phyloP scores from a whole-genome alignment of 805 yeast genomes.

The Kluyveromyces lactis region DNA sequence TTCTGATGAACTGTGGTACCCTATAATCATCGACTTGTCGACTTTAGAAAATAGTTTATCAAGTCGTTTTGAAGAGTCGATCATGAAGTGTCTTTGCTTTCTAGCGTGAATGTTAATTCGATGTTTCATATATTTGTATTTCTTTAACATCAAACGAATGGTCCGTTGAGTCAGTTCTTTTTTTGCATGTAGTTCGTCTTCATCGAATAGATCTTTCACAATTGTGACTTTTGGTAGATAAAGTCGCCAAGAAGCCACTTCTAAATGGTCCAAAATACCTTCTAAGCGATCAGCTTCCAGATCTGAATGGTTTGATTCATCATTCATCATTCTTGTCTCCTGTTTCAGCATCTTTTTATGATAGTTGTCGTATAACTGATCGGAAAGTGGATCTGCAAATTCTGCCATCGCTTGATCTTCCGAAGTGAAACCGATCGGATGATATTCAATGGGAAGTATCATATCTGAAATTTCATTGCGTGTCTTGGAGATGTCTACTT shows the following conservation, averaged over 20 bases:
- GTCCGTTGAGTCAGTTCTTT: slow-evolving; percentile 44
- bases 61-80: slow-evolving; percentile 14
- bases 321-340: slow-evolving; percentile 57
- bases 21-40: slow-evolving; percentile 15
- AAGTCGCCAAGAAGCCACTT: slow-evolving; percentile 40
- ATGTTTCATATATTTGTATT: slow-evolving; percentile 20
- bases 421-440: background rate
- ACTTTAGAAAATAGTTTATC: slow-evolving; percentile 15
- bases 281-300: slow-evolving; percentile 46
- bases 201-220: slow-evolving; percentile 40
- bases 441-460: background rate
- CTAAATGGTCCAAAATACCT: slow-evolving; percentile 36
- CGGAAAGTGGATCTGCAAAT: slow-evolving; percentile 39
- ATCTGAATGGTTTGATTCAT: slow-evolving; percentile 35
- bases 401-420: background rate
- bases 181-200: slow-evolving; percentile 44
- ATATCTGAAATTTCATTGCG: background rate
- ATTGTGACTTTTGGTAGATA: slow-evolving; percentile 41
- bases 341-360: slow-evolving; percentile 57
- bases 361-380: slow-evolving; percentile 34
- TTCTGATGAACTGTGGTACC: slow-evolving; percentile 26
- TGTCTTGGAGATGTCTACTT: background rate
- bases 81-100: slow-evolving; percentile 10
- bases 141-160: slow-evolving; percentile 28
- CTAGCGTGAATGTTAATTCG: slow-evolving; percentile 14